Conservation (phyloP, 441 rosid species). For the Geranium incanum region DNA sequence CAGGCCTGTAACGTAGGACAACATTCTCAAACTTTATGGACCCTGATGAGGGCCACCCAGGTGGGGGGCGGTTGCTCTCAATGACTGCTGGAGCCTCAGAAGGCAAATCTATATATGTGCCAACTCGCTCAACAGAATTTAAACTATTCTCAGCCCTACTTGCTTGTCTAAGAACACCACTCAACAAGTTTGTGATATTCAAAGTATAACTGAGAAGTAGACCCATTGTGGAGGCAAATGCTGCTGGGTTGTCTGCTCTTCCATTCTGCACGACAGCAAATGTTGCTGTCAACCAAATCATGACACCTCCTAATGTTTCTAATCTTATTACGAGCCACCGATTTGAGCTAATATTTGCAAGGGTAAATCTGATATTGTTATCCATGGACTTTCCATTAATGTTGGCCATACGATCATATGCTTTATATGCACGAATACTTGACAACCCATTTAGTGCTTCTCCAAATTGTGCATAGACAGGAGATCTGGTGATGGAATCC, state of each 20-base stretch:
- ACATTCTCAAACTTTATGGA: slow-evolving; percentile 74
- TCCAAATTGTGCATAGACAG: slow-evolving; percentile 89
- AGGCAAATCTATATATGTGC: slow-evolving; percentile 69
- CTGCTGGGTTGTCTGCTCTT: slow-evolving; percentile 60
- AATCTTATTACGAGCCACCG: slow-evolving; percentile 92
- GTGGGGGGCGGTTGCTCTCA: slow-evolving; percentile 75
- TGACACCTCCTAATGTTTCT: slow-evolving; percentile 81
- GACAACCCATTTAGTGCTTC: slow-evolving; percentile 86
- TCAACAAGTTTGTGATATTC: slow-evolving; percentile 68
- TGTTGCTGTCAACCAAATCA: slow-evolving; percentile 92
- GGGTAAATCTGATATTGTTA: slow-evolving; percentile 72
- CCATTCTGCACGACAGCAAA: slow-evolving; percentile 90
- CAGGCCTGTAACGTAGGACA: slow-evolving; percentile 77
- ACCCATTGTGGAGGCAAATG: slow-evolving; percentile 90
- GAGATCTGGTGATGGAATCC: slow-evolving; percentile 80
- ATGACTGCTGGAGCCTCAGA: slow-evolving; percentile 71
- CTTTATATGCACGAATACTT: slow-evolving; percentile 83
- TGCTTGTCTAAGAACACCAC: slow-evolving; percentile 74
- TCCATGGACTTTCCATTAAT: slow-evolving; percentile 84
- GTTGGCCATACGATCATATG: slow-evolving; percentile 77
- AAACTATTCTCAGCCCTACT: slow-evolving; percentile 86
- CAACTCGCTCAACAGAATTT: slow-evolving; percentile 85
- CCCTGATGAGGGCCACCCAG: slow-evolving; percentile 93
- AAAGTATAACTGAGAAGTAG: slow-evolving; percentile 85
- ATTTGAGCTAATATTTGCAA: slow-evolving; percentile 60